Evolutionary conservation across 352 stramenopile genomes (phyloP).

Genomic region (Phytophthora nicotianae): DNA sequence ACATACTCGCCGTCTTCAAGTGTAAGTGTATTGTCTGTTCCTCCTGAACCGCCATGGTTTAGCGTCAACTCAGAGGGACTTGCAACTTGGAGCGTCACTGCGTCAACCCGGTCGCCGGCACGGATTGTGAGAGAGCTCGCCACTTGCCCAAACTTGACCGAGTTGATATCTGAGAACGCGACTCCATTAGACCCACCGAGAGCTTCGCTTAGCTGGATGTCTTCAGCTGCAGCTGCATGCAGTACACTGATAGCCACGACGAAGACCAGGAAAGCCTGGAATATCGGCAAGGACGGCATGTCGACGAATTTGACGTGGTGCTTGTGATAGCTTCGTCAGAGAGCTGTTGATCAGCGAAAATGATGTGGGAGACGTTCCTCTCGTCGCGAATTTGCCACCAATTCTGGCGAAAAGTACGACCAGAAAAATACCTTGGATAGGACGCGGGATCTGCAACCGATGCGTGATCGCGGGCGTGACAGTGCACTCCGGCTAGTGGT

Average conservation of each 20-base stretch:
- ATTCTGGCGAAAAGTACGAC: neutral
- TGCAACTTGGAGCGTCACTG: slow-evolving; percentile 11
- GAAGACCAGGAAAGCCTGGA: neutral
- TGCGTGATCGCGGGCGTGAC: slow-evolving; percentile 2
- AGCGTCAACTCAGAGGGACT: slow-evolving; percentile 11
- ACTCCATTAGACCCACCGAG: slow-evolving; percentile 11
- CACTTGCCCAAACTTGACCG: slow-evolving; percentile 6
- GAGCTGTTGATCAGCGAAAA: neutral
- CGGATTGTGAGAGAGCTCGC: slow-evolving; percentile 19
- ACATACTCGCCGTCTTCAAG: slow-evolving; percentile 16
- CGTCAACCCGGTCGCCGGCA: slow-evolving; percentile 12
- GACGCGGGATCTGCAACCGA: neutral
- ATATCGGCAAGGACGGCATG: neutral
- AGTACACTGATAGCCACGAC: neutral
- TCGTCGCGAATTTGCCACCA: too few species aligned
- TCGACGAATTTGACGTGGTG: neutral
- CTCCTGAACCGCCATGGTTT: slow-evolving; percentile 16
- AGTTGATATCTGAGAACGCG: slow-evolving; percentile 26
- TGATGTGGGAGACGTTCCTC: neutral
- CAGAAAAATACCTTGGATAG: slow-evolving; percentile 16
- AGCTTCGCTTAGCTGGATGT: slow-evolving; percentile 2
- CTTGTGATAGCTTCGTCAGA: neutral
- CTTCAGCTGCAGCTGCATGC: neutral
- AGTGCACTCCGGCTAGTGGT: slow-evolving; percentile 5
- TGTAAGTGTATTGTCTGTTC: slow-evolving; percentile 10